Evolutionary conservation across 176 grass and related monocot genomes (phyloP), one percentile per base, ranked within the genome.

Genomic region (Echinochloa phyllopogon): DNA sequence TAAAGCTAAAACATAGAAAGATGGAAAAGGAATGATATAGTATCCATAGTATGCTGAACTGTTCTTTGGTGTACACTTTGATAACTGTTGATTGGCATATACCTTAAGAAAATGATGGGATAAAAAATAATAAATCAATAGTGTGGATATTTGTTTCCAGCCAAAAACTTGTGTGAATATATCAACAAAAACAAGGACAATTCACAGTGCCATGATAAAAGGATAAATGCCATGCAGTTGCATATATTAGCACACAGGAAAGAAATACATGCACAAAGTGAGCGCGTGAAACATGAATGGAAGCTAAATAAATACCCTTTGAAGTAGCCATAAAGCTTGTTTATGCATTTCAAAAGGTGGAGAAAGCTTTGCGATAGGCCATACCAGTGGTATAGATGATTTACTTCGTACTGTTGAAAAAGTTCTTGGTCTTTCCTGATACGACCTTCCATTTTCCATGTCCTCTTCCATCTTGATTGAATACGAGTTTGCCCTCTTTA

Each of bases 361-460:
- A 51, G 66, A 74, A 66, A 89, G 37, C 61, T 29, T 75, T 86
- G 67, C 17, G 44, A 40, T 41, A 74, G 71, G 56, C 11, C 76
- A 76, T 96, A 99, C 96, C 91, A 87, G 73, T 2, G 96, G 93
- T 20, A 85, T 9, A 81, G 89, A 92, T 83, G 93, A 89, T 92
- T 86, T 99, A 85, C 89, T 99, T 41, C 96, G 91, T 60, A 99
- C 88, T 71, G 86, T 78, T 12, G 93, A 85, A 89, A 96, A 99
- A 10, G 89, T 91, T 85, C 92, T 95, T 81, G 89, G 80, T 80
- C 89, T 95, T 53, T 91, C 95, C 63, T 88, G 93, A 63, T 89
- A 98, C 8, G 78, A 66, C 45, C 82, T 88, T 70, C 93, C 96
- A 83, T 89, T 96, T 87, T 99, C 96, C 80, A 95, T 92, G 55